Conservation (phyloP, 2,329 filamentous ascomycete genomes). For the Rutstroemia sp. region DNA sequence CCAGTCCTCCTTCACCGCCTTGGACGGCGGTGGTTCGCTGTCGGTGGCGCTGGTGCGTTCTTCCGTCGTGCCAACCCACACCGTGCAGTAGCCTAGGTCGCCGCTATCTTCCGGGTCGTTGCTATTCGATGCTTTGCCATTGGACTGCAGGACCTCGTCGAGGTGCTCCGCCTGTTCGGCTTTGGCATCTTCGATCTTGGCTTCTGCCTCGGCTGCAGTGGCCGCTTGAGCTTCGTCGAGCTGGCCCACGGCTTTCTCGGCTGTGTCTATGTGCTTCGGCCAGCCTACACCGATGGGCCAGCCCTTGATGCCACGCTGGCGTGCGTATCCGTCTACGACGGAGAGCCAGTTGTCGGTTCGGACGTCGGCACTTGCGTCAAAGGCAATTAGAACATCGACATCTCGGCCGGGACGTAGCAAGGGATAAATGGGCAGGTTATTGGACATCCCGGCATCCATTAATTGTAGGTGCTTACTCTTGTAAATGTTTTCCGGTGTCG, state of each 20-base stretch:
- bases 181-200: constrained; percentile 56
- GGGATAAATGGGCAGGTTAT: constrained; percentile 94
- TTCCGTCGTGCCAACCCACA: constrained; percentile 85
- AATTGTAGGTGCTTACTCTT: constrained; percentile 65
- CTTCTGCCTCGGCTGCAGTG: constrained; percentile 47
- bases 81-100: constrained; percentile 84
- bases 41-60: constrained; percentile 54
- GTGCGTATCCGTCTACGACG: constrained; percentile 86
- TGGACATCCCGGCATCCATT: constrained; percentile 98
- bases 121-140: constrained; percentile 12
- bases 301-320: constrained; percentile 81
- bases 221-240: constrained; percentile 61
- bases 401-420: constrained; percentile 80
- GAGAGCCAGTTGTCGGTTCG: constrained; percentile 94
- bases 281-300: constrained; percentile 96
- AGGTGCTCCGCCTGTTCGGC: constrained; percentile 35
- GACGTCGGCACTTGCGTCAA: constrained; percentile 87
- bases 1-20: constrained; percentile 53
- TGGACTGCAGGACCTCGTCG: constrained; percentile 25
- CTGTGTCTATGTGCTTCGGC: constrained; percentile 57
- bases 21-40: constrained; percentile 36
- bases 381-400: constrained; percentile 84
- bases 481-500: constrained; percentile 72
- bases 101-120: constrained; percentile 36
- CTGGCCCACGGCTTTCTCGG: constrained; percentile 53